Evolutionary conservation across 768 basidiomycete genomes (phyloP), one percentile per base, ranked within the genome.

Genomic region (Leccinum uliginosum): DNA sequence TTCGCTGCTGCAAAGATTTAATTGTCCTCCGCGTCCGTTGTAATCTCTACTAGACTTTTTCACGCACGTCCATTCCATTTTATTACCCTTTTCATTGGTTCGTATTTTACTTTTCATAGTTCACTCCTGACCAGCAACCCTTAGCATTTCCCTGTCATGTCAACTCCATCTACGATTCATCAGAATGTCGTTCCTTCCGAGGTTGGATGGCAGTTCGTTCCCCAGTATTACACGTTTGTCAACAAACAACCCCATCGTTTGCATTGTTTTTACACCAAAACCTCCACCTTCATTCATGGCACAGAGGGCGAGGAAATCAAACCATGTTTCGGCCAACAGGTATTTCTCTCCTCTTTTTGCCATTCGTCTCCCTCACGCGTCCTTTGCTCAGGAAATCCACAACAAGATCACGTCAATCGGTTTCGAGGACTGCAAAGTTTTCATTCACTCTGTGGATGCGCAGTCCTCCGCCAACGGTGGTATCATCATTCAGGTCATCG

Each of bases 141-240:
- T 38, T 35, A 71, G 70, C 70, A 71, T 69, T 66, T 71, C 63
- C 61, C 55, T 55, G 52, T 69, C 70, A 77, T 75, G 73, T 75
- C 79, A 65, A 62, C 75, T 60, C 61, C 75, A 71, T 66, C 82
- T 66, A 60, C 74, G 65, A 68, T 74, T 65, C 82, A 83, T 70
- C 79, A 78, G 74, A 82, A 79, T 70, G 86, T 91, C 78, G 78
- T 87, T 79, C 90, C 90, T 74, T 92, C 87, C 65, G 93, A 97
- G 78, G 95, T 98, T 71, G 94, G 95, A 76, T 98, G 94, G 93
- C 94, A 98, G 76, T 98, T 98, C 78, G 94, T 97, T 65, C 93
- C 93, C 50, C 95, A 99, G 76, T 98, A 98, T 78, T 99, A 99
- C 79, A 96, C 91, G 66, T 96, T 91, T 80, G 89, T 99, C 73